Evolutionary conservation across 768 basidiomycete genomes (phyloP), one percentile per base, ranked within the genome.

Genomic region (Rhodotorula babjevae): DNA sequence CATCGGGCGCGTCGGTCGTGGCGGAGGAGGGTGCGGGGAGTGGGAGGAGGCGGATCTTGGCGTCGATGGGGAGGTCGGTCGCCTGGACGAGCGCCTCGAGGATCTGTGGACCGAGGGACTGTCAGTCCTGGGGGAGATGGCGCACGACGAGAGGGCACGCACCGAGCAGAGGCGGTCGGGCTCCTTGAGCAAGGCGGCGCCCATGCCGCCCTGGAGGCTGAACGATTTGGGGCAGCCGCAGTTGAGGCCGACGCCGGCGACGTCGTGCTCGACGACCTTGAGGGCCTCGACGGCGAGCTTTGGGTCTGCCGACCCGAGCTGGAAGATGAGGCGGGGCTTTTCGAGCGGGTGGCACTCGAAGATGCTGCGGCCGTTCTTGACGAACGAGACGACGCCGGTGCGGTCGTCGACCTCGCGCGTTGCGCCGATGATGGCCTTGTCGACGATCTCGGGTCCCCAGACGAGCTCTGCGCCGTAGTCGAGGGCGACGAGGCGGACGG

Each of bases 401-500:
- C 83, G 6, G 42, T 79, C 88, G 84, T 98, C 89, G 29, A 97
- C 91, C 49, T 84, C 86, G 70, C 96, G 85, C 74, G 88, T 86
- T 0, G 91, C 82, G 68, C 94, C 90, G 44, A 98, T 82, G 65
- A 99, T 92, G 25, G 96, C 96, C 82, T 90, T 93, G 83, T 99
- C 96, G 15, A 99, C 90, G 61, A 91, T 89, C 80, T 99, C 96
- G 0, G 96, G 96, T 19, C 91, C 89, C 96, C 95, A 97, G 1
- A 75, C 73, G 40, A 74, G 60, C 21, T 89, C 88, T 5, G 95
- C 94, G 9, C 95, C 94, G 79, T 97, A 90, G 77, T 93, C 93
- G 53, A 98, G 84, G 23, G 93, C 71, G 56, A 79, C 46, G 25
- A 78, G 76, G 46, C 67, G 74, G 62, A 60, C 76, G 8, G 56